Base-by-base conservation (phyloP, 2,329 filamentous ascomycete genomes). In the Hawksworthiomyces lignivorus region DNA sequence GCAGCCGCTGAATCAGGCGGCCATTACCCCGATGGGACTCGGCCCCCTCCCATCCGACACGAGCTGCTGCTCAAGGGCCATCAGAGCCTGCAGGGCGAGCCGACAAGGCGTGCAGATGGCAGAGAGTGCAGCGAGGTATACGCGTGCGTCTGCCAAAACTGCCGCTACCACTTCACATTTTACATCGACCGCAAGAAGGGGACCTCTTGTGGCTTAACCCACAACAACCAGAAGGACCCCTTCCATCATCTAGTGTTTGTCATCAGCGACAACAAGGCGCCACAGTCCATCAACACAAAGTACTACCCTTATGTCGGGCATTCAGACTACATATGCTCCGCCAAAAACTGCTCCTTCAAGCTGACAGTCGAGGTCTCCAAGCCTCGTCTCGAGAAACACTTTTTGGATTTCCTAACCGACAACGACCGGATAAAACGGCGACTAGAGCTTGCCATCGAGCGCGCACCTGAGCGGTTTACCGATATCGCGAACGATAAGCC, bases 381-480 rank as follows among this genome's bases (percentile, higher is more conserved):
- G 39, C 72, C 72, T 10, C 70, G 70, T 3, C 62, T 80, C 48
- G 52, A 56, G 10, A 50, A 52, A 4, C 56, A 57, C 41, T 70
- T 67, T 62, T 57, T 73, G 2, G 48, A 59, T 11, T 55, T 67
- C 14, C 56, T 80, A 12, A 55, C 56, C 5, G 72, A 78, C 47
- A 57, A 64, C 15, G 53, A 63, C 3, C 60, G 70, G 28, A 69
- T 75, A 31, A 52, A 51, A 14, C 48, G 57, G 20, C 65, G 67
- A 24, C 52, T 75, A 4, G 52, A 56, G 2, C 39, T 53, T 1
- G 66, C 69, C 2, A 61, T 62, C 22, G 55, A 59, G 22, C 51
- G 65, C 7, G 72, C 78, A 24, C 70, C 72, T 0, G 60, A 58
- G 0, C 62, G 75, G 7, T 78, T 72, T 48, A 56, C 60, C 4